Evolutionary conservation across 108 stramenopile species (phyloP).

Genomic region (Stephanodiscus triporus): DNA sequence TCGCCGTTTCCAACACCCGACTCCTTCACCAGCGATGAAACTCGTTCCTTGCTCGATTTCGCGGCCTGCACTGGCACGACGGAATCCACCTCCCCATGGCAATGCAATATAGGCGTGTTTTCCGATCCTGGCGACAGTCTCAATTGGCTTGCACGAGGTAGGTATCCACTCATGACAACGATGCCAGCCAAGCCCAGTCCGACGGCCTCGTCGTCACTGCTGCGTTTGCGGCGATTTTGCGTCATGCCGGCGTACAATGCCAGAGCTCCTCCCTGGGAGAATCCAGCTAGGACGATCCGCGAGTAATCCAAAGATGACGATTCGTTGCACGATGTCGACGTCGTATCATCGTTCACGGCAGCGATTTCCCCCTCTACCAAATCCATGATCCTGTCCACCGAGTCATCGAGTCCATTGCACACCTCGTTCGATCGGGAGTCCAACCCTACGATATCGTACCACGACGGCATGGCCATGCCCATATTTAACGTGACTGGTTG

Average conservation of each 20-base stretch:
- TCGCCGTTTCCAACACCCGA: constrained; percentile 26
- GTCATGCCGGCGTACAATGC: constrained; percentile 62
- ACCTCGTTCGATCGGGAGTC: constrained; percentile 69
- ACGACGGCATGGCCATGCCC: constrained; percentile 89
- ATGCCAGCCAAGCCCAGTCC: constrained; percentile 54
- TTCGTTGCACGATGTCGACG: not conserved
- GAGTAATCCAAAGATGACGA: constrained; percentile 17
- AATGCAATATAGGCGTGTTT: constrained; percentile 60
- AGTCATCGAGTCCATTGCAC: constrained; percentile 63
- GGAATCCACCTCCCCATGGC: constrained; percentile 62
- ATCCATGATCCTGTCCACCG: constrained; percentile 13
- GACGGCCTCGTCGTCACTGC: not conserved
- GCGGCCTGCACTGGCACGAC: constrained; percentile 53
- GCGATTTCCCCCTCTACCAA: constrained; percentile 35
- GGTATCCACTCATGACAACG: constrained; percentile 61
- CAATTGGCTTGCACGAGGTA: constrained; percentile 52
- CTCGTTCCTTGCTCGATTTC: constrained; percentile 25
- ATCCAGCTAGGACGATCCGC: constrained; percentile 68
- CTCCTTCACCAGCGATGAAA: constrained; percentile 24
- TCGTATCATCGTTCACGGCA: constrained; percentile 29
- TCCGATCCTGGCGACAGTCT: constrained; percentile 37
- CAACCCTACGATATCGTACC: constrained; percentile 92
- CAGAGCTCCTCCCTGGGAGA: constrained; percentile 71
- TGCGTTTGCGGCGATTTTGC: constrained; percentile 24
- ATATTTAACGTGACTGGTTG: constrained; percentile 92